Base-by-base conservation (phyloP, 768 basidiomycete species). In the Aureoboletus auriporus region DNA sequence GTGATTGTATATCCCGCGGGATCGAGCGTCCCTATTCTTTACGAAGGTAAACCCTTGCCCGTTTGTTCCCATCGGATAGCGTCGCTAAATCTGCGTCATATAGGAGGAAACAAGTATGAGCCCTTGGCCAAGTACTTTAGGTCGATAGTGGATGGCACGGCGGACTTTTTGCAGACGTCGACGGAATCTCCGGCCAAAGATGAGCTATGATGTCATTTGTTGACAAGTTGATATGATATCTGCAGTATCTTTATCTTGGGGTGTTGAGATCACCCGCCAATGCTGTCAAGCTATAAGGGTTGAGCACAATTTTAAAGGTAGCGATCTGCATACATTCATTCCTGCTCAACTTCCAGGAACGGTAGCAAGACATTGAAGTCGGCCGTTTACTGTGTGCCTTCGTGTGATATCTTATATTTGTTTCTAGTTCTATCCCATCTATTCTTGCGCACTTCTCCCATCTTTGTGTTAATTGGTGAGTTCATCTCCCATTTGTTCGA, bases 81-180 rank as follows among this genome's bases (percentile, higher is more conserved):
- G 45, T 39, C 49, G 35, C 23, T 51, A 16, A 52, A 13, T 42
- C 9, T 13, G 26, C 36, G 10, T 35, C 38, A 12, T 34, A 7
- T 57, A 86, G 91, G 90, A 36, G 65, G 75, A 31, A 76, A 74
- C 59, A 94, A 94, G 69, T 76, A 81, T 53, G 86, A 91, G 44
- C 75, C 85, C 3, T 71, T 95, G 35, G 77, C 77, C 51, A 80
- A 82, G 57, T 89, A 85, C 71, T 84, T 86, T 63, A 83, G 79
- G 55, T 80, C 83, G 1, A 72, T 89, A 31, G 59, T 86, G 14
- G 82, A 86, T 50, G 87, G 86, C 44, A 79, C 82, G 4, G 80
- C 71, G 3, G 78, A 86, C 55, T 72, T 87, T 45, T 66, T 49
- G 39, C 68, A 13, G 61, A 62, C 16, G 51, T 69, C 50, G 73